phyloP scores from a whole-genome alignment of 768 basidiomycete genomes.

The Steccherinum ochraceum region DNA sequence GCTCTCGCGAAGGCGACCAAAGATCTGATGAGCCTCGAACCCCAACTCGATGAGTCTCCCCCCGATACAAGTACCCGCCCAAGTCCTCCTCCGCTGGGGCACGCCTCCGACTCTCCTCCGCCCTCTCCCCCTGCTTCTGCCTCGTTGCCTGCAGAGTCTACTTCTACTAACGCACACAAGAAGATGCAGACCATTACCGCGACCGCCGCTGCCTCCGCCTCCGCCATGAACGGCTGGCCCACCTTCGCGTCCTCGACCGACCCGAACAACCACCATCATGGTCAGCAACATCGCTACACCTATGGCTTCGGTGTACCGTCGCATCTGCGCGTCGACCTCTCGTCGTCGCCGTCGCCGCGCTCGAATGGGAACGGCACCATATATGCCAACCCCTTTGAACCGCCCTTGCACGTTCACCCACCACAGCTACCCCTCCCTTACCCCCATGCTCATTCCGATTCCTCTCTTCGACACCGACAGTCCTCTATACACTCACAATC shows the following conservation, averaged over 20 bases:
- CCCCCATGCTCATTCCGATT: neutral
- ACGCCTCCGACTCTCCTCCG: conserved; percentile 9
- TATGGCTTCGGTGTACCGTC: conserved; percentile 7
- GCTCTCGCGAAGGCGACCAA: conserved; percentile 75
- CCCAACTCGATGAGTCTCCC: conserved; percentile 14
- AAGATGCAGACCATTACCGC: conserved; percentile 1
- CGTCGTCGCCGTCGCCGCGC: neutral
- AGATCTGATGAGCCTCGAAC: conserved; percentile 73
- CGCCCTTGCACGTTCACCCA: neutral
- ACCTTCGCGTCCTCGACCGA: conserved; percentile 3
- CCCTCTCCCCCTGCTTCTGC: conserved; percentile 9
- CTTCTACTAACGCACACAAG: neutral
- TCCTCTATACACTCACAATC: neutral
- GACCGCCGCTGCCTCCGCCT: neutral
- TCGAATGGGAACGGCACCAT: too few relatives aligned
- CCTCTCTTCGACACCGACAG: neutral
- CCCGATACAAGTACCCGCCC: conserved; percentile 28
- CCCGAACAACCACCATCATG: conserved; percentile 3
- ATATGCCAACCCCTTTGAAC: neutral
- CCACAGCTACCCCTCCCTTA: neutral
- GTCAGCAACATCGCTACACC: conserved; percentile 8
- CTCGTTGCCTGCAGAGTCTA: conserved; percentile 5
- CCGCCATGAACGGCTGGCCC: conserved; percentile 6
- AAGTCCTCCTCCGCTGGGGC: conserved; percentile 8
- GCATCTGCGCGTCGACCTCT: neutral